Conservation (phyloP, 768 basidiomycete genomes). For the Mycena indigotica region DNA sequence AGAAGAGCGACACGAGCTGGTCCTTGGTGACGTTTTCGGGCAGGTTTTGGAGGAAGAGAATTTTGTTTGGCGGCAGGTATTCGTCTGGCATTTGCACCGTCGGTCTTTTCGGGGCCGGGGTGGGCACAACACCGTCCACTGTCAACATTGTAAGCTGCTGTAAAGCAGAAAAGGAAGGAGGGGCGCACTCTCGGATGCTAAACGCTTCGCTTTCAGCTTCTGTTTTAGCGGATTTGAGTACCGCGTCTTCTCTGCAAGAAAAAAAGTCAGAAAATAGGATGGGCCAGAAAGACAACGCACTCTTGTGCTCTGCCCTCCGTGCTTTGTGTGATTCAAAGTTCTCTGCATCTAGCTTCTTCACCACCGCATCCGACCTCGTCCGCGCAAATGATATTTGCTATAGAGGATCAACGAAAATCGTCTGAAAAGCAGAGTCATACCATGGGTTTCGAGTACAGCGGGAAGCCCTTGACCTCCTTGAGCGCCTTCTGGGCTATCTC, state of each 20-base stretch:
- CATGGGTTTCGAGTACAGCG: conserved; percentile 96
- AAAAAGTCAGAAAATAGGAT: conserved; percentile 3
- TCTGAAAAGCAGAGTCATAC: conserved; percentile 42
- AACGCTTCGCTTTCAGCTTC: conserved; percentile 79
- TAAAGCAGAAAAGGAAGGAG: conserved; percentile 12
- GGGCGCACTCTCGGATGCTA: conserved; percentile 74
- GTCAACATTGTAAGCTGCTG: conserved; percentile 1
- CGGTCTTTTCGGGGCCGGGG: conserved; percentile 72
- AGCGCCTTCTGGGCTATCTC: conserved; percentile 86
- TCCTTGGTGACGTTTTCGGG: conserved; percentile 93
- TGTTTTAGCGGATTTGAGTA: conserved; percentile 89
- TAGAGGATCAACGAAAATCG: conserved; percentile 1
- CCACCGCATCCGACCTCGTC: conserved; percentile 87
- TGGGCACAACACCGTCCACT: conserved; percentile 73
- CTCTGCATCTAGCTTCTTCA: conserved; percentile 69
- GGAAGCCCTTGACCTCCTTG: conserved; percentile 93
- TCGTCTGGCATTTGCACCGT: conserved; percentile 99
- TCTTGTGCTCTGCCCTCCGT: conserved; percentile 78
- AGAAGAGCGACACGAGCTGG: conserved; percentile 86
- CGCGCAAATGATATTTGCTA: conserved; percentile 96
- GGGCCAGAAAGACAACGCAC: conserved; percentile 45
- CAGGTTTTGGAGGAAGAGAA: conserved; percentile 96
- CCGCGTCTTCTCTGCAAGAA: conserved; percentile 66
- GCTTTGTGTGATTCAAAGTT: conserved; percentile 77
- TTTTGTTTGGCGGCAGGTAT: conserved; percentile 98